phyloP scores from a whole-genome alignment of 495 filamentous ascomycete species.

The Podospora didyma region DNA sequence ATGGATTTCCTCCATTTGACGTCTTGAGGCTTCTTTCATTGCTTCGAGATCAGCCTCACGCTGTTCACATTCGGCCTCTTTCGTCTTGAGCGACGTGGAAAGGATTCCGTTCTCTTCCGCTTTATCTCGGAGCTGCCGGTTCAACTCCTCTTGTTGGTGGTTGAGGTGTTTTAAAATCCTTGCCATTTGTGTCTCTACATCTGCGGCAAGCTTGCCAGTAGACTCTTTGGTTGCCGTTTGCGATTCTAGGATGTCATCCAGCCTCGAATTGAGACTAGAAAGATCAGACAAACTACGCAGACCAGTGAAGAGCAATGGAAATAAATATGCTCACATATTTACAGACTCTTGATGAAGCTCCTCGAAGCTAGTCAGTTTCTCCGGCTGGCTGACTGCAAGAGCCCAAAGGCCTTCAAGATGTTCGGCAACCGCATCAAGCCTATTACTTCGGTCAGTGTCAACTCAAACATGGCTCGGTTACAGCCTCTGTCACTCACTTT shows the following conservation, averaged over 20 bases:
- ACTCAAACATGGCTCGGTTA: too few species aligned
- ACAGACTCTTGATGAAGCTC: too few species aligned
- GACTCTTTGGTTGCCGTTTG: background rate
- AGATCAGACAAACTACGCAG: slow-evolving; percentile 5
- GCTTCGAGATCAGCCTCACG: slow-evolving; percentile 9
- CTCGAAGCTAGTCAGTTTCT: slow-evolving; percentile 7
- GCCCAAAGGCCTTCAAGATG: slow-evolving; percentile 11
- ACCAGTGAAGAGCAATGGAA: background rate
- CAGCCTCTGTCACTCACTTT: slow-evolving; percentile 8
- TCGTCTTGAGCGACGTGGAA: slow-evolving; percentile 11
- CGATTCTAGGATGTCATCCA: slow-evolving; percentile 13
- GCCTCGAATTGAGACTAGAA: slow-evolving; percentile 14
- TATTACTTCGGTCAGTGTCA: background rate
- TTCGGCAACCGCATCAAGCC: slow-evolving; percentile 9
- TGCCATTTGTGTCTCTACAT: slow-evolving; percentile 11
- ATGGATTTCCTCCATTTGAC: slow-evolving; percentile 9
- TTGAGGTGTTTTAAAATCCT: slow-evolving; percentile 16
- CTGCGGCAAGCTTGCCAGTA: slow-evolving; percentile 1
- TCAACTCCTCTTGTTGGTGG: slow-evolving; percentile 13
- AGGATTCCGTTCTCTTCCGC: slow-evolving; percentile 21
- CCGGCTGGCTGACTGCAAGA: slow-evolving; percentile 2
- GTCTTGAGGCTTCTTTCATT: slow-evolving; percentile 3
- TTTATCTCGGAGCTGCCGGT: slow-evolving; percentile 15
- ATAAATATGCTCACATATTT: background rate
- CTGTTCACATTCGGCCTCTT: slow-evolving; percentile 11